Conservation (phyloP, 2,329 filamentous ascomycete species). For the Trichoderma cornu-damae region DNA sequence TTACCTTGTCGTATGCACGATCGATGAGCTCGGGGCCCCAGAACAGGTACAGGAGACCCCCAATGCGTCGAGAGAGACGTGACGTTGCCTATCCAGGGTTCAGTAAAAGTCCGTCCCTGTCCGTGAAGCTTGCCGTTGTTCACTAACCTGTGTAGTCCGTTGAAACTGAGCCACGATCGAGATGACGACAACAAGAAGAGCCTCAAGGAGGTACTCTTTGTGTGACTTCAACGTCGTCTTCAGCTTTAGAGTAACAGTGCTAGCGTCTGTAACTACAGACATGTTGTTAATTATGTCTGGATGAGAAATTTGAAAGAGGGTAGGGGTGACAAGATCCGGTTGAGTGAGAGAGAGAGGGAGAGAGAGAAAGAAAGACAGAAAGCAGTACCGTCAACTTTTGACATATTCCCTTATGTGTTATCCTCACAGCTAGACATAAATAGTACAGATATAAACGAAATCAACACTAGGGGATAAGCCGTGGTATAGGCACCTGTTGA, state of each 20-base stretch:
- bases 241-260: background rate
- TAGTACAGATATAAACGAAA: background rate
- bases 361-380: background rate
- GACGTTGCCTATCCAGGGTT: background rate
- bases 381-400: background rate
- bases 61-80: background rate
- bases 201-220: background rate
- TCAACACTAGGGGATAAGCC: background rate
- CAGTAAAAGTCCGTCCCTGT: background rate
- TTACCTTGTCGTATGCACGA: slow-evolving; percentile 1
- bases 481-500: background rate
- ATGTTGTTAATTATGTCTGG: background rate
- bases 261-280: background rate
- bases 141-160: background rate
- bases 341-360: background rate
- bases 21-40: background rate
- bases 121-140: background rate
- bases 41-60: background rate
- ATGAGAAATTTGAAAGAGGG: background rate
- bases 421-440: background rate
- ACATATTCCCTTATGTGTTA: too few species aligned
- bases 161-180: background rate
- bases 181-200: background rate
- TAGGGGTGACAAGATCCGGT: too few species aligned
- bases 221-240: background rate